Conservation (phyloP, 75 land plant species). For the Picea glauca region DNA sequence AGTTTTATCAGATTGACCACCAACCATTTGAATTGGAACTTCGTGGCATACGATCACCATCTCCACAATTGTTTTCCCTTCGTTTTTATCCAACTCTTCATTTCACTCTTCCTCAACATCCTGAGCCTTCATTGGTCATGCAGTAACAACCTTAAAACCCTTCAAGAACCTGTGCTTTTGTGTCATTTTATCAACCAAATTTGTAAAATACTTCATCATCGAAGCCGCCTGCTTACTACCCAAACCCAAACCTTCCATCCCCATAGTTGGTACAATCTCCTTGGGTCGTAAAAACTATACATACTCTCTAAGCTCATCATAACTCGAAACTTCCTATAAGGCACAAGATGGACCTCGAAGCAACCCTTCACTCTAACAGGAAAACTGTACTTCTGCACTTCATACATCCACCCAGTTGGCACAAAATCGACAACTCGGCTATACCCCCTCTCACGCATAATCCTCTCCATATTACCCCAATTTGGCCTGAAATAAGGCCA, state of each 20-base stretch:
- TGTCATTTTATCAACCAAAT: too few species aligned
- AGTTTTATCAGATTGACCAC: too few species aligned
- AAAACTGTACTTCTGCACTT: slow-evolving; percentile 58
- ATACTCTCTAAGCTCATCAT: slow-evolving; percentile 79
- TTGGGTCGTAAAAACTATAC: slow-evolving; percentile 76
- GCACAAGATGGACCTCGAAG: slow-evolving; percentile 88
- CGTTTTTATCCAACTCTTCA: background rate
- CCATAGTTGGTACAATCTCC: slow-evolving; percentile 83
- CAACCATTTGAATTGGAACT: too few species aligned
- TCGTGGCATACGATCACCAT: too few species aligned
- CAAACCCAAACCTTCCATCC: slow-evolving; percentile 62
- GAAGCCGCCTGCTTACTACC: slow-evolving; percentile 64
- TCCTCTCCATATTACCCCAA: slow-evolving; percentile 79
- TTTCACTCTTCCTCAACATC: slow-evolving; percentile 10
- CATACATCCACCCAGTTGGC: slow-evolving; percentile 95
- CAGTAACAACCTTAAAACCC: too few species aligned
- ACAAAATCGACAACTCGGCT: slow-evolving; percentile 78
- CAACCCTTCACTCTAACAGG: too few species aligned
- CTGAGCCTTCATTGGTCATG: background rate
- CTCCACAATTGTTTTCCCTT: background rate
- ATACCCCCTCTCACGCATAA: slow-evolving; percentile 58
- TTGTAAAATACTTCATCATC: background rate
- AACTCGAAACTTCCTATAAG: slow-evolving; percentile 94
- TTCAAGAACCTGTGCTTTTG: too few species aligned
- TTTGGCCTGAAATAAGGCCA: too few species aligned